These are phyloP conservation scores for Exophiala alcalophila DNA, from an alignment of 2,329 filamentous ascomycete species.

Conservation along the genomic window DNA sequence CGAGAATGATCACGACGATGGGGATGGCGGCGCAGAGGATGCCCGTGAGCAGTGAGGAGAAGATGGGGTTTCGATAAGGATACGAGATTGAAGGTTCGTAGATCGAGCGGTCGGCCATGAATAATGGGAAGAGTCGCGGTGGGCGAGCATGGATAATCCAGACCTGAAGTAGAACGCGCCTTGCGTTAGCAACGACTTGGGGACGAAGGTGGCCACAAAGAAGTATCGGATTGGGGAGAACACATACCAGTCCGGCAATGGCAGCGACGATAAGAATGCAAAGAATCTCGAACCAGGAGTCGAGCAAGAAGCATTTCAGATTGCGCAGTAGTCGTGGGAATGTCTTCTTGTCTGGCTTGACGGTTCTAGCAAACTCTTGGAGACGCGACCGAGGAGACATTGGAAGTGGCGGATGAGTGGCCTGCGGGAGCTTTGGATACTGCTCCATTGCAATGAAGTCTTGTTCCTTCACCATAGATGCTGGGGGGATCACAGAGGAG, in stretches of 20 bases:
- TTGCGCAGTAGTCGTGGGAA: constrained; percentile 8
- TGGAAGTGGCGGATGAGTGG: neutral
- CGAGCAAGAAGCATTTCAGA: constrained; percentile 12
- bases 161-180: too few relatives aligned
- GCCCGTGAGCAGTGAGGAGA: constrained; percentile 18
- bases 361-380: neutral
- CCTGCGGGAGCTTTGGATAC: too few relatives aligned
- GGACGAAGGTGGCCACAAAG: neutral
- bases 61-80: constrained; percentile 22
- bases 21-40: constrained; percentile 20
- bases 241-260: constrained; percentile 8
- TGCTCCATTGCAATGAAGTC: too few relatives aligned
- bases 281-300: constrained; percentile 13
- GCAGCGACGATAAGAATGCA: constrained; percentile 8
- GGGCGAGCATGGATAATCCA: constrained; percentile 12
- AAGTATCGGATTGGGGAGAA: neutral
- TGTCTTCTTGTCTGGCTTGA: constrained; percentile 6
- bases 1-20: constrained; percentile 18
- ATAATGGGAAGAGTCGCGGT: constrained; percentile 13
- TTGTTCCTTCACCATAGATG: too few relatives aligned
- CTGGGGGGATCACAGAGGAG: too few relatives aligned
- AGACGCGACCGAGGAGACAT: neutral
- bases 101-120: constrained; percentile 8
- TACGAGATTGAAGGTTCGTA: constrained; percentile 23
- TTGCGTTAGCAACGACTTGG: neutral